These are phyloP conservation scores for Spathaspora arborariae DNA, from an alignment of 805 yeast genomes.

Conservation along the genomic window DNA sequence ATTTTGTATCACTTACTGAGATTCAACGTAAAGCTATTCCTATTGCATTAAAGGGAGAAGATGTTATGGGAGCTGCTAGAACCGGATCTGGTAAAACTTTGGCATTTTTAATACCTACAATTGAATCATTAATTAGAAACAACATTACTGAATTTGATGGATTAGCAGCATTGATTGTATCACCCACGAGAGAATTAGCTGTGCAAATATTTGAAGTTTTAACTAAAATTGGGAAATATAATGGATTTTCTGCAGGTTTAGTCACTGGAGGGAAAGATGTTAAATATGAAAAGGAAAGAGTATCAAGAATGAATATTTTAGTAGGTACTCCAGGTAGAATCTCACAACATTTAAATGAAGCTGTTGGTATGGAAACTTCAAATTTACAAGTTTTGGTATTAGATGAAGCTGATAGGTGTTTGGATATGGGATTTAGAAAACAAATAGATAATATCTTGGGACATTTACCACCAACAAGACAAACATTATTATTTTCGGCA, in stretches of 20 bases:
- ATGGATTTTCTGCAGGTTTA: slow-evolving; percentile 79
- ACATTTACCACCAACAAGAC: slow-evolving; percentile 76
- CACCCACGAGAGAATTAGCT: slow-evolving; percentile 91
- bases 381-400: slow-evolving; percentile 76
- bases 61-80: slow-evolving; percentile 81
- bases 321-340: slow-evolving; percentile 92
- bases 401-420: slow-evolving; percentile 90
- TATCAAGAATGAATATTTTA: slow-evolving; percentile 72
- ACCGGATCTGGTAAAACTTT: slow-evolving; percentile 91
- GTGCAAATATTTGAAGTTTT: slow-evolving; percentile 87
- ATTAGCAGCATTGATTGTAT: slow-evolving; percentile 81
- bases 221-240: slow-evolving; percentile 72
- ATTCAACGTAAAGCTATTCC: slow-evolving; percentile 82
- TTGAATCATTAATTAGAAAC: slow-evolving; percentile 65
- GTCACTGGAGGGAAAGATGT: slow-evolving; percentile 94
- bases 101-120: slow-evolving; percentile 78
- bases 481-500: slow-evolving; percentile 82
- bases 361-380: slow-evolving; percentile 70
- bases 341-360: slow-evolving; percentile 86
- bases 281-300: slow-evolving; percentile 74
- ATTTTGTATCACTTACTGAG: slow-evolving; percentile 77
- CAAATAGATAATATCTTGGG: slow-evolving; percentile 77
- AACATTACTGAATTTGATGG: slow-evolving; percentile 84
- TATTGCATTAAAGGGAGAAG: slow-evolving; percentile 68
- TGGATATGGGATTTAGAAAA: slow-evolving; percentile 89